Evolutionary conservation across 2,329 filamentous ascomycete species (phyloP).

Genomic region (Aspergillus sp.): DNA sequence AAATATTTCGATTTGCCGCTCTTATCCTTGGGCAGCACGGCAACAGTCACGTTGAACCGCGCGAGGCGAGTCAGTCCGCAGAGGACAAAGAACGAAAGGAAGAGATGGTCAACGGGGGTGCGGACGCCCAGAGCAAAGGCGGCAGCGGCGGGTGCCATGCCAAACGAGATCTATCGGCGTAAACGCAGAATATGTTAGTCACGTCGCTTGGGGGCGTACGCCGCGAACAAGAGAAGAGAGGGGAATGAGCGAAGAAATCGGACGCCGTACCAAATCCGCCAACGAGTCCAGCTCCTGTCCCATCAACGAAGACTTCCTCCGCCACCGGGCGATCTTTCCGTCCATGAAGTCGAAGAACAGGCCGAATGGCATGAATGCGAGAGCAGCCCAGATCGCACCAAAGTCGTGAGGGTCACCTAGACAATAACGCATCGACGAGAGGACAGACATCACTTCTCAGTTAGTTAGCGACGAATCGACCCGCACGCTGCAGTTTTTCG

Average conservation of each 20-base stretch:
- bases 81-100: constrained; percentile 84
- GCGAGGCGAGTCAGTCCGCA: constrained; percentile 91
- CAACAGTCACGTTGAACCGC: constrained; percentile 95
- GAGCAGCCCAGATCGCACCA: constrained; percentile 73
- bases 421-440: constrained; percentile 92
- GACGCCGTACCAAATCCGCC: constrained; percentile 74
- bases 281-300: constrained; percentile 95
- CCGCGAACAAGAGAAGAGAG: no score
- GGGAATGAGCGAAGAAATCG: no score
- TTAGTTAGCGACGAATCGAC: constrained; percentile 14
- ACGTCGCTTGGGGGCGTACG: background rate
- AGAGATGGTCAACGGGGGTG: constrained; percentile 76
- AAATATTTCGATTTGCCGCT: constrained; percentile 93
- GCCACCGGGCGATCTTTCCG: constrained; percentile 92
- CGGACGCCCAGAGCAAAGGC: constrained; percentile 88
- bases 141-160: constrained; percentile 79
- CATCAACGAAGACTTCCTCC: constrained; percentile 96
- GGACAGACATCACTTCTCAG: constrained; percentile 77
- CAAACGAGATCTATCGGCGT: constrained; percentile 77
- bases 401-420: constrained; percentile 66
- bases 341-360: constrained; percentile 99
- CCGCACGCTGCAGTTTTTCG: no score
- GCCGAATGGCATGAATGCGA: constrained; percentile 85
- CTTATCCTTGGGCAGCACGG: constrained; percentile 84
- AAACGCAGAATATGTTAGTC: constrained; percentile 8